These are phyloP conservation scores for Solanum hybrid DNA, from an alignment of 305 asterid species.

Conservation along the genomic window DNA sequence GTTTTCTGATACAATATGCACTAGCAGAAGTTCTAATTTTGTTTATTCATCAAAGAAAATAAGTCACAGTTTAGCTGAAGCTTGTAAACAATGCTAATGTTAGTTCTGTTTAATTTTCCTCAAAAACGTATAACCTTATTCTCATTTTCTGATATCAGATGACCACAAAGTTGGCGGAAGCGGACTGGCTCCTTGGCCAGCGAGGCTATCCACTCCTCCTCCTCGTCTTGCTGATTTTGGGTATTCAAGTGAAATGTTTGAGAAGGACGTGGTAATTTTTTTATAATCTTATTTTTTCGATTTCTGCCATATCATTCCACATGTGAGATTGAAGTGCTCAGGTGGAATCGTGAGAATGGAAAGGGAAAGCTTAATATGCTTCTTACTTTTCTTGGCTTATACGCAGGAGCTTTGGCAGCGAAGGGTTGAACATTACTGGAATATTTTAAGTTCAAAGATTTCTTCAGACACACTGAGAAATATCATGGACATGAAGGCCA, in stretches of 20 bases:
- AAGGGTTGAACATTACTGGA: constrained; percentile 77
- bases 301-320: neutral
- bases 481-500: constrained; percentile 95
- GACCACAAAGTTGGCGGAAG: constrained; percentile 75
- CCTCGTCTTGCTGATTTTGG: constrained; percentile 97
- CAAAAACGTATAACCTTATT: neutral
- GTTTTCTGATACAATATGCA: neutral
- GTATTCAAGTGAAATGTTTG: constrained; percentile 76
- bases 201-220: constrained; percentile 76
- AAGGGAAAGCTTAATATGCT: neutral
- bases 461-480: constrained; percentile 63
- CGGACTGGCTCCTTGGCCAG: constrained; percentile 94
- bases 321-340: neutral
- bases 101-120: neutral
- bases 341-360: neutral
- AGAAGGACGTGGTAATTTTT: constrained; percentile 65
- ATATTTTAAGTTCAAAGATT: constrained; percentile 62
- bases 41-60: neutral
- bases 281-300: neutral
- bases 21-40: neutral
- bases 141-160: constrained; percentile 38
- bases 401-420: constrained; percentile 71
- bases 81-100: neutral
- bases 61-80: neutral
- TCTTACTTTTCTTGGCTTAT: constrained; percentile 6